These are phyloP conservation scores for Ceratocystis harringtonii DNA, from an alignment of 2,329 filamentous ascomycete species.

Conservation along the genomic window DNA sequence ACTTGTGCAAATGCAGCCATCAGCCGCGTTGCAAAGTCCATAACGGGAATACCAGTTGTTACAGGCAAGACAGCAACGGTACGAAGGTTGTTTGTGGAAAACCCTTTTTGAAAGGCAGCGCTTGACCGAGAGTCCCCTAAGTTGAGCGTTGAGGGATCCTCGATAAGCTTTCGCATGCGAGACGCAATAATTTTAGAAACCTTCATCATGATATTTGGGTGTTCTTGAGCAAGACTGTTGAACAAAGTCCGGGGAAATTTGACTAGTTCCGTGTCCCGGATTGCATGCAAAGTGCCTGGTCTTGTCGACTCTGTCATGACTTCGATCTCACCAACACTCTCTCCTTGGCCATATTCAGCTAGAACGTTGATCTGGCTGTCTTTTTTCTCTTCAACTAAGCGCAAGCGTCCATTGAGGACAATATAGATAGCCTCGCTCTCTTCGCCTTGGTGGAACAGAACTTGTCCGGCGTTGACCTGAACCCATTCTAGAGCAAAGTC, in stretches of 20 bases:
- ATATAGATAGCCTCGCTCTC: constrained; percentile 98
- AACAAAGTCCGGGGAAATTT: constrained; percentile 93
- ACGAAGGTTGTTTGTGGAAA: constrained; percentile 79
- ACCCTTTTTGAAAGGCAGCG: constrained; percentile 38
- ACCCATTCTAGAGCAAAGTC: constrained; percentile 98
- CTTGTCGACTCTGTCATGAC: constrained; percentile 87
- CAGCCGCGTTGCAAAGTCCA: constrained; percentile 83
- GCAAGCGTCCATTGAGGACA: constrained; percentile 80
- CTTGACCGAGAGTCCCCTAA: constrained; percentile 39
- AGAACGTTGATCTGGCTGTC: constrained; percentile 72
- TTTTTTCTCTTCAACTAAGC: constrained; percentile 67
- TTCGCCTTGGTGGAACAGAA: constrained; percentile 84
- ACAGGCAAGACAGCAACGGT: constrained; percentile 89
- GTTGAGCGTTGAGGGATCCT: constrained; percentile 57
- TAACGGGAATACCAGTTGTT: constrained; percentile 77
- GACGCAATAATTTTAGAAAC: constrained; percentile 97
- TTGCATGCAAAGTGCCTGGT: constrained; percentile 86
- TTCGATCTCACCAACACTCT: constrained; percentile 93
- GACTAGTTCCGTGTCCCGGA: constrained; percentile 88
- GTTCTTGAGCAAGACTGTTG: constrained; percentile 92
- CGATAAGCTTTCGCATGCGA: constrained; percentile 76
- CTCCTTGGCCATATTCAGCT: constrained; percentile 89
- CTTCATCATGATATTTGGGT: constrained; percentile 96
- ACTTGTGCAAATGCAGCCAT: constrained; percentile 82
- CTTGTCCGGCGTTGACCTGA: constrained; percentile 86